phyloP scores from a whole-genome alignment of 352 stramenopile genomes.

The Phytophthora quininea region DNA sequence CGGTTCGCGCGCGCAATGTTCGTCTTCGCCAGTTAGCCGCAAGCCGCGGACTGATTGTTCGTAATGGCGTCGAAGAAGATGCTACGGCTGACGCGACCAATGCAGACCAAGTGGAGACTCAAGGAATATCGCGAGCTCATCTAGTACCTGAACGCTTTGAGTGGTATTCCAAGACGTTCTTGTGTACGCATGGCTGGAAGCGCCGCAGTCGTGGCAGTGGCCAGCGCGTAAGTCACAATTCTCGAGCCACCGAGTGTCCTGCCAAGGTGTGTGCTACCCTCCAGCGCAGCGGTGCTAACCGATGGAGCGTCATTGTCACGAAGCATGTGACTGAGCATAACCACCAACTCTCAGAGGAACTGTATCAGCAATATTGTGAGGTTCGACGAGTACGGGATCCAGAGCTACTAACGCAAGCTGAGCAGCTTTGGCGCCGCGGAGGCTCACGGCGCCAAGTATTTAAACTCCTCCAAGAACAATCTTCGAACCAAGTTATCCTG shows the following conservation, averaged over 20 bases:
- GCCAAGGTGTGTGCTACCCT: conserved; percentile 77
- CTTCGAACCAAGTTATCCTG: conserved; percentile 52
- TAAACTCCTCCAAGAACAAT: conserved; percentile 74
- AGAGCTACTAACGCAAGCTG: conserved; percentile 52
- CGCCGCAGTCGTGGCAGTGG: conserved; percentile 68
- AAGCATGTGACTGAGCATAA: conserved; percentile 78
- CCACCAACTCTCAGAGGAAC: conserved; percentile 58
- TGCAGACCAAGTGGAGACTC: conserved; percentile 16
- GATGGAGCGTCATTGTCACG: conserved; percentile 75
- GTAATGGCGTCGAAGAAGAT: conserved; percentile 15
- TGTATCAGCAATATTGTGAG: conserved; percentile 76
- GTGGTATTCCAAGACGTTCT: conserved; percentile 85
- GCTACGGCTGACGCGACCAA: not conserved
- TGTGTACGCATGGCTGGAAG: conserved; percentile 84
- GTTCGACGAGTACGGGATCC: conserved; percentile 73
- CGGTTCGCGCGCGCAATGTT: conserved; percentile 62
- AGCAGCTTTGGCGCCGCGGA: conserved; percentile 66
- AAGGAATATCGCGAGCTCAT: conserved; percentile 41
- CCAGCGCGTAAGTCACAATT: conserved; percentile 71
- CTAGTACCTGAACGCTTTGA: conserved; percentile 62
- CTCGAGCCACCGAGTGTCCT: conserved; percentile 68
- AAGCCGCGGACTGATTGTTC: conserved; percentile 39
- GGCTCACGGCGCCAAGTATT: conserved; percentile 67
- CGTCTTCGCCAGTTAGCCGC: conserved; percentile 58
- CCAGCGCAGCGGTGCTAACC: conserved; percentile 42